Evolutionary conservation across 2,329 filamentous ascomycete species (phyloP).

Genomic region (Beauveria sp.): DNA sequence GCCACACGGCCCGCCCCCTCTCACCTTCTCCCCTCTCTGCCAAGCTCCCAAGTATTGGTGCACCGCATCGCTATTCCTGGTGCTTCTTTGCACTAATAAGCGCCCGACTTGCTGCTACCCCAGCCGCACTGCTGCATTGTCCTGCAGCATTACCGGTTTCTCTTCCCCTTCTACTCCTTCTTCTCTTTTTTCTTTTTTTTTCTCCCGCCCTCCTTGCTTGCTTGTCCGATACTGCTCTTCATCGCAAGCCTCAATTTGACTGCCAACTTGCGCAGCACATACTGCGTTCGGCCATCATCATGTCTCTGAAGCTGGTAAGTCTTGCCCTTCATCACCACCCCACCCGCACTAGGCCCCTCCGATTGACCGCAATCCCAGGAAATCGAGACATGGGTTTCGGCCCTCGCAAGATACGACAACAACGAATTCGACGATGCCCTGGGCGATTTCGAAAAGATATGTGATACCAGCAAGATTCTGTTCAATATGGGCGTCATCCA

Average conservation of each 20-base stretch:
- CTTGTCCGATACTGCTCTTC: background rate
- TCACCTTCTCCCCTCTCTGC: background rate
- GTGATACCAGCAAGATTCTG: conserved; percentile 94
- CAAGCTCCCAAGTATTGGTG: conserved; percentile 7
- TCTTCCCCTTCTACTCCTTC: background rate
- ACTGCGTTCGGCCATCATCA: conserved; percentile 26
- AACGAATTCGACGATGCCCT: conserved; percentile 93
- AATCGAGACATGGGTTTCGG: conserved; percentile 97
- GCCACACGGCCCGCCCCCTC: conserved; percentile 6
- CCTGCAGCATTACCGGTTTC: conserved; percentile 8
- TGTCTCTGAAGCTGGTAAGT: conserved; percentile 55
- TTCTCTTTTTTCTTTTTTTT: background rate
- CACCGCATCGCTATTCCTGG: conserved; percentile 5
- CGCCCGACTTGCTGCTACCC: conserved; percentile 8
- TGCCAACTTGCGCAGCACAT: background rate
- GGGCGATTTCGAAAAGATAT: conserved; percentile 73
- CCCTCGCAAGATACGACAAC: conserved; percentile 87
- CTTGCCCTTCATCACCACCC: background rate
- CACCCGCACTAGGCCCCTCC: background rate
- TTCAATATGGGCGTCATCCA: conserved; percentile 99
- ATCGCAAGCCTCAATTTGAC: background rate
- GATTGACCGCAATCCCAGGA: conserved; percentile 48
- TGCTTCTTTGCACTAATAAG: conserved; percentile 6
- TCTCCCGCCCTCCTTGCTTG: background rate
- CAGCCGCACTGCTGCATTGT: conserved; percentile 9